Conservation (phyloP, 768 basidiomycete species). For the Suillus placidus region DNA sequence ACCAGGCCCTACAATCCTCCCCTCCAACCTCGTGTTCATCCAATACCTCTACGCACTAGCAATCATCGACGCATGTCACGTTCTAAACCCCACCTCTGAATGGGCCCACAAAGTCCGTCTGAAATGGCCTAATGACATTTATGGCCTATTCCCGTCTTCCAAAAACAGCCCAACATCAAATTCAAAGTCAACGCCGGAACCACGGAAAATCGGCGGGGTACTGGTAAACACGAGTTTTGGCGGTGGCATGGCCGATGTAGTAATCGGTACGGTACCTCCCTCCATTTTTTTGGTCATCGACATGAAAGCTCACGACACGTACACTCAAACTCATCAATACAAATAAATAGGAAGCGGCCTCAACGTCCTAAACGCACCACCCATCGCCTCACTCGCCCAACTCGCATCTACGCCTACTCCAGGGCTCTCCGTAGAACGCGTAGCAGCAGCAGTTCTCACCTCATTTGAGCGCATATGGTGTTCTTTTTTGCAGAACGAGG, state of each 20-base stretch:
- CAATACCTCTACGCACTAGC: conserved; percentile 93
- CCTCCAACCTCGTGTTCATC: conserved; percentile 80
- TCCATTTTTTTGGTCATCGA: background rate
- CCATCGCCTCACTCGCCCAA: conserved; percentile 81
- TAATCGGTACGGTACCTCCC: conserved; percentile 78
- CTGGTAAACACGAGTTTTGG: conserved; percentile 86
- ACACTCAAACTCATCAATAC: background rate
- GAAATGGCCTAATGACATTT: conserved; percentile 98
- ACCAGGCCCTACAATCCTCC: conserved; percentile 22
- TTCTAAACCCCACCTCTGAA: conserved; percentile 45
- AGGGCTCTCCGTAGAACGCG: conserved; percentile 67
- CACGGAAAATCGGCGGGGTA: conserved; percentile 85
- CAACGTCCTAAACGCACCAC: conserved; percentile 81
- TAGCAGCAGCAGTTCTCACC: conserved; percentile 68
- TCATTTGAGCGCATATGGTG: conserved; percentile 77
- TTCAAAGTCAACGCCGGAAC: conserved; percentile 41
- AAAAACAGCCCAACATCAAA: conserved; percentile 25
- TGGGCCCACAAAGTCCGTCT: conserved; percentile 65
- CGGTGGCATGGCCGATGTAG: conserved; percentile 70
- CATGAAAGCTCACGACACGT: background rate
- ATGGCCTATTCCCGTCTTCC: conserved; percentile 57
- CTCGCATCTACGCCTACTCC: conserved; percentile 34
- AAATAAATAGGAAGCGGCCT: conserved; percentile 50
- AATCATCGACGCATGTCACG: conserved; percentile 81
- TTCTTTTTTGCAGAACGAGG: conserved; percentile 53